Evolutionary conservation across 371 early-diverging fungal genomes (phyloP), one percentile per base, ranked within the genome.

Genomic region (Mucor sp.): DNA sequence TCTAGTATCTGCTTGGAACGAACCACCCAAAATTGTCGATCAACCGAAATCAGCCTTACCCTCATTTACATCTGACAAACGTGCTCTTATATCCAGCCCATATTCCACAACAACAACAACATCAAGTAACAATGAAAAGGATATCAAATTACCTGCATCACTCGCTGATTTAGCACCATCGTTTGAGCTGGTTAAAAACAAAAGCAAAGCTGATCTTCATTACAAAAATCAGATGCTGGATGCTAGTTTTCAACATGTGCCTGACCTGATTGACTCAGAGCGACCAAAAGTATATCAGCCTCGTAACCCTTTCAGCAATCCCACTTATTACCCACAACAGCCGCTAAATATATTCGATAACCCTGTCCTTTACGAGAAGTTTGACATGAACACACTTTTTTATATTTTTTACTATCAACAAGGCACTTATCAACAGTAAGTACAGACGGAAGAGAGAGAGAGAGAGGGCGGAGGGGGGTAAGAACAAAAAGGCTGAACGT

Each of bases 381-480:
- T 99, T 68, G 97, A 98, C 61, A 87, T 94, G 70, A 99, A 99
- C 76, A 96, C 99, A 27, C 86, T 99, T 48, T 99, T 99, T 78
- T 99, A 94, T 79, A 96, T 98, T 67, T 99, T 99, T 80, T 99
- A 99, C 81, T 97, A 94, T 80, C 96, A 94, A 75, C 95, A 93
- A 75, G 97, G 97, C 67, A 97, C 98, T 17, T 92, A 94, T 69
- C 95, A 96, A 67, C 99, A 99, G 93, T 97, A 89, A 67, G 91
- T 83, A 1, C 4, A 17, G 48, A n/a, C 27, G 15, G 25, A 25
- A 5, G 23, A 50, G 11, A 21, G 9, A n/a, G n/a, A n/a, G n/a
- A n/a, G n/a, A n/a, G n/a, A n/a, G n/a, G n/a, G n/a, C n/a, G n/a
- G n/a, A n/a, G n/a, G n/a, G n/a, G n/a, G n/a, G n/a, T n/a, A n/a